Conservation (phyloP, 2,329 filamentous ascomycete species). For the Passalora sequoiae region DNA sequence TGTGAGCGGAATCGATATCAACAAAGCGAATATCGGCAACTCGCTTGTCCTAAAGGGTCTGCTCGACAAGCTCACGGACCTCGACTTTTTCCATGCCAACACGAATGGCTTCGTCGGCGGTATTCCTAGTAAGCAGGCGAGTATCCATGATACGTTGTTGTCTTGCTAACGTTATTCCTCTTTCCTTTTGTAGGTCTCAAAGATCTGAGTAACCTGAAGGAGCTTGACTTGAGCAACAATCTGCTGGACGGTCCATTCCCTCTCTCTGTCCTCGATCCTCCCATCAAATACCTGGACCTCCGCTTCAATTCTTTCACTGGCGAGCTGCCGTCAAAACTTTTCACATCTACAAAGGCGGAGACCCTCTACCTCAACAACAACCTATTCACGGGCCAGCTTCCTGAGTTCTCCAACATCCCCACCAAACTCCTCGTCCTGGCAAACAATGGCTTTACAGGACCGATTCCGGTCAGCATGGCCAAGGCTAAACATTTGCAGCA, state of each 20-base stretch:
- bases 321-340: constrained; percentile 7
- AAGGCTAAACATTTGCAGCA: constrained; percentile 8
- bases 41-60: constrained; percentile 8
- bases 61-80: constrained; percentile 10
- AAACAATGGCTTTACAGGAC: constrained; percentile 13
- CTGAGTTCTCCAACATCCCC: constrained; percentile 8
- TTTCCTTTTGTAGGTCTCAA: no score
- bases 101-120: constrained; percentile 12
- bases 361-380: constrained; percentile 17
- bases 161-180: no score
- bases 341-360: constrained; percentile 10
- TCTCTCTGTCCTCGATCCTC: constrained; percentile 2
- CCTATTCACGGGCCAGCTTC: constrained; percentile 13
- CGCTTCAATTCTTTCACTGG: constrained; percentile 15
- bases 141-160: no score
- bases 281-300: constrained; percentile 13
- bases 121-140: no score
- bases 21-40: constrained; percentile 4
- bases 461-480: constrained; percentile 11
- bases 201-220: constrained; percentile 10
- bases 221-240: constrained; percentile 17
- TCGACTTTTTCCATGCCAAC: constrained; percentile 15
- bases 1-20: constrained; percentile 12
- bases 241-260: constrained; percentile 9
- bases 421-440: constrained; percentile 7